Evolutionary conservation across 441 rosid genomes (phyloP).

Genomic region (Adansonia rubrostipa): DNA sequence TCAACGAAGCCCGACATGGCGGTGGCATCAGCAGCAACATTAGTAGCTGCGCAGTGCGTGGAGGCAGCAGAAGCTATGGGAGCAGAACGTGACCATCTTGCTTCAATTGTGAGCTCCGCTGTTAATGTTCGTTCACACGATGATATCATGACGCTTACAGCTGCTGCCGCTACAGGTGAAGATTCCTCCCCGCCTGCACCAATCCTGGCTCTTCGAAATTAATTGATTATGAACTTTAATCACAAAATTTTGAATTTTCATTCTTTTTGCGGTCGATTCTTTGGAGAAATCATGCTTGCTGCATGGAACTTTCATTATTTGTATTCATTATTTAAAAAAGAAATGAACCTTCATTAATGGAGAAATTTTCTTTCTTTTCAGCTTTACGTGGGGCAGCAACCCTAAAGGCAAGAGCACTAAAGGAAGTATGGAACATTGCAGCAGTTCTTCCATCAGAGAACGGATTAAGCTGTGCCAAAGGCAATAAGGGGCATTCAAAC

Average conservation of each 20-base stretch:
- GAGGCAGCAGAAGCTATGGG: constrained; percentile 92
- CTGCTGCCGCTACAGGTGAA: constrained; percentile 98
- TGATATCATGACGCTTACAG: constrained; percentile 82
- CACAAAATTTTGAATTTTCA: too few relatives aligned
- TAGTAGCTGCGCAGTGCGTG: constrained; percentile 96
- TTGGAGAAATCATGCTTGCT: too few relatives aligned
- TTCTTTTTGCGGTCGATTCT: too few relatives aligned
- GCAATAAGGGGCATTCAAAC: constrained; percentile 40
- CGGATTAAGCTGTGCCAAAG: constrained; percentile 43
- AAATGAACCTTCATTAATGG: too few relatives aligned
- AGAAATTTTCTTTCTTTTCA: constrained; percentile 22
- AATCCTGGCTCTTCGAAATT: too few relatives aligned
- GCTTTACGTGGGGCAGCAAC: constrained; percentile 94
- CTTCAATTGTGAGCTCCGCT: constrained; percentile 82
- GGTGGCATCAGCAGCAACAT: constrained; percentile 83
- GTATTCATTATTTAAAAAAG: too few relatives aligned
- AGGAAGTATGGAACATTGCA: constrained; percentile 76
- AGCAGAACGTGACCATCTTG: constrained; percentile 81
- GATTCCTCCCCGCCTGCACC: too few relatives aligned
- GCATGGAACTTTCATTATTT: too few relatives aligned
- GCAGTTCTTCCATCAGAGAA: constrained; percentile 68
- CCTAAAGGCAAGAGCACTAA: constrained; percentile 79
- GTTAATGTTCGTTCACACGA: constrained; percentile 85
- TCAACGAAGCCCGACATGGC: constrained; percentile 75
- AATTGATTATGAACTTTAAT: too few relatives aligned